Base-by-base conservation (phyloP, 495 filamentous ascomycete genomes). In the Evernia prunastri region DNA sequence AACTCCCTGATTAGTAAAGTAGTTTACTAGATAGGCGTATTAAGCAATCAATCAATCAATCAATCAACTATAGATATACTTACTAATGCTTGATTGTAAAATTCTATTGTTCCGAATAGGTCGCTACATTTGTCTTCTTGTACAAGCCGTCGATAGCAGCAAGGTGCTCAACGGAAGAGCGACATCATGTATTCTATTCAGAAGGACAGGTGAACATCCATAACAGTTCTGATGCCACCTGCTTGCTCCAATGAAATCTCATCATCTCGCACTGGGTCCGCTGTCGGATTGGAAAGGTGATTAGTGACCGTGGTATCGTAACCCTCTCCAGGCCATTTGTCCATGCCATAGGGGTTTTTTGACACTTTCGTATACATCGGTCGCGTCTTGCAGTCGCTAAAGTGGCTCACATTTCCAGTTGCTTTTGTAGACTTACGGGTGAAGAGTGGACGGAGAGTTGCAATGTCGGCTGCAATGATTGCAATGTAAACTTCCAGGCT, bases 381-480 rank as follows among this genome's bases (percentile, higher is more conserved):
- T n/a, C 42, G 42, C 17, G 42, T n/a, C 42, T 43, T 43, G 42
- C 42, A 20, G 1, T 43, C 42, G 42, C 42, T 43, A n/a, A 18
- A 43, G 42, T 43, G 42, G 17, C n/a, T 43, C n/a, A 20, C 42
- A 43, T 20, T 43, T 43, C 18, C 42, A 8, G 42, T 18, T 18
- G 42, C 20, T 18, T 20, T n/a, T 18, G 20, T 43, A 18, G n/a
- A 43, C 42, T 8, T 43, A 43, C n/a, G 42, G 42, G 42, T 43
- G n/a, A 43, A 43, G 18, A 43, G 42, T 43, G 42, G 42, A 20
- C 42, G 42, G 18, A 43, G 42, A 43, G 42, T 43, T 43, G 42
- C 42, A 43, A 43, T 43, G 42, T 43, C n/a, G n/a, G 42, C 42
- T 43, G 42, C 42, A 43, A 43, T 43, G 42, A 43, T 43, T 20